These are phyloP conservation scores for Lactifluus echinatus DNA, from an alignment of 768 basidiomycete species.

Conservation along the genomic window DNA sequence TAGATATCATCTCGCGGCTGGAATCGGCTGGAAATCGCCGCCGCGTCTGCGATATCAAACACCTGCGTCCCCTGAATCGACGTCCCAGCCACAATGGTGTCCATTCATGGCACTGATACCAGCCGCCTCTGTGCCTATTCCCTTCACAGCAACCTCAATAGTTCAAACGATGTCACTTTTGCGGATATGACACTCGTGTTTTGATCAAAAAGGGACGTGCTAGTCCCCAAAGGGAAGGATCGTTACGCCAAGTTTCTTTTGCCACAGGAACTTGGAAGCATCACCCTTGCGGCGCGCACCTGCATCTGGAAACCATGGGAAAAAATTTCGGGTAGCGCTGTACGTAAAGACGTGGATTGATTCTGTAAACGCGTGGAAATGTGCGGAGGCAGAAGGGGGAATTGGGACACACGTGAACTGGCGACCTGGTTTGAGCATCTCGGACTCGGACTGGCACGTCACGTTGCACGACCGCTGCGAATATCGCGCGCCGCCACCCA, in stretches of 20 bases:
- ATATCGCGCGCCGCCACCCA: too few species aligned
- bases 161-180: conserved; percentile 6
- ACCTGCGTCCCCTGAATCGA: not conserved
- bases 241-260: not conserved
- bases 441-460: too few species aligned
- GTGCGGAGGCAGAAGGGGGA: not conserved
- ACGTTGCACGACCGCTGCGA: too few species aligned
- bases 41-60: not conserved
- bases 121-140: not conserved
- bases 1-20: not conserved
- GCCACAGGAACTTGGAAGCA: not conserved
- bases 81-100: not conserved
- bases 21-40: not conserved
- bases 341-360: conserved; percentile 8
- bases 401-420: not conserved
- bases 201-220: not conserved
- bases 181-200: not conserved
- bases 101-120: not conserved
- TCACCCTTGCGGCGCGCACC: not conserved
- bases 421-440: not conserved
- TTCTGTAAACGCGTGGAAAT: not conserved
- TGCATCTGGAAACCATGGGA: not conserved
- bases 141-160: not conserved
- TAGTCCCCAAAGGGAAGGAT: not conserved
- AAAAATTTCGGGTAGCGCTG: not conserved